Base-by-base conservation (phyloP, 768 basidiomycete species). In the Fibroporia radiculosa region DNA sequence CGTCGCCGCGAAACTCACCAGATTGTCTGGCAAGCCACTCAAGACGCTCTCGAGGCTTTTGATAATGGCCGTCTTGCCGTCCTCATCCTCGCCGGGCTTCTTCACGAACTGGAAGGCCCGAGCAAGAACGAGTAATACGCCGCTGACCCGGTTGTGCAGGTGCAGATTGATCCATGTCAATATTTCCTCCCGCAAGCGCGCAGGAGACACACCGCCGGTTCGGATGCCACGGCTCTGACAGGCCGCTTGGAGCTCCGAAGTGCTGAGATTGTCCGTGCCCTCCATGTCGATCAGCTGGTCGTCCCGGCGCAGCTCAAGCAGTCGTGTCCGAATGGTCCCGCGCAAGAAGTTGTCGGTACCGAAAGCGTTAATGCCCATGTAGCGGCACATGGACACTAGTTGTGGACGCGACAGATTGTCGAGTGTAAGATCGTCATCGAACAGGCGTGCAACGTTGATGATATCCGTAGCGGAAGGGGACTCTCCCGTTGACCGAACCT, bases 381-480 rank as follows among this genome's bases (percentile, higher is more conserved):
- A 98, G 46, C 92, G 78, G 55, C 83, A 96, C 85, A 95, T 96
- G 0, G 91, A 93, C 16, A 95, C 92, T 23, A 98, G 77, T 66
- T 98, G 96, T n/a, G 96, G 96, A 22, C 96, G 82, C 5, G 95
- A 93, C 46, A 99, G 73, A 62, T 99, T 99, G 74, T 98, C 96
- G 35, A 99, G 78, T 0, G 96, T 98, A 50, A 98, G 76, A 61
- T 99, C 96, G 54, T 97, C 93, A 60, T 98, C 90, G 65, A 99
- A 99, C 20, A 98, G 76, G 57, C 92, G 91, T 44, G 96, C 93
- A 23, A 98, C 96, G 57, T 82, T 89, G 70, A 95, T 80, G 52
- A 99, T 77, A 55, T 99, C 95, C 51, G 78, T 65, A 1, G 83
- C 74, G 0, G 92, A 92, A 12, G 96, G 95, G 1, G 81, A 77